Evolutionary conservation across 345 rosid genomes (phyloP), one percentile per base, ranked within the genome.

Genomic region (Linum trigynum): DNA sequence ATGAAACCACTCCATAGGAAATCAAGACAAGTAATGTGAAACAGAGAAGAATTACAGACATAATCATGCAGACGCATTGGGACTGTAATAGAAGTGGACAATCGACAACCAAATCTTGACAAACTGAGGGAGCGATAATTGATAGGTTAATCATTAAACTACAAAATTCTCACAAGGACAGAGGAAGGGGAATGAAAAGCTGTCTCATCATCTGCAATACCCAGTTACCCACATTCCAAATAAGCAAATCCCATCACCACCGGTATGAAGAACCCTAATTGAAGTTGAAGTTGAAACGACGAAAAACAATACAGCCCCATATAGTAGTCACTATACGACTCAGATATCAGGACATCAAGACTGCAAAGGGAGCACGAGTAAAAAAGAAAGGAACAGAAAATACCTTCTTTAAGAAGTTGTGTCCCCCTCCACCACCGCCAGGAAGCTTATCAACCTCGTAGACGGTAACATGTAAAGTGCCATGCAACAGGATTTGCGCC

Each of bases 401-500:
- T 67, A 94, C 99, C 96, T 82, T 76, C 59, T 81, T 82, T 14
- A 92, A 81, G 83, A 94, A 83, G 69, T 64, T 57, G 39, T 45
- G 61, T 1, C 83, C 85, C 45, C 83, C 86, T 40, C 83, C 86
- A 16, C 84, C 83, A 2, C 78, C 82, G 9, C 38, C 17, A 38
- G 79, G 77, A 72, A 94, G 86, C 55, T 55, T 61, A 74, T 94
- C 92, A 57, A 84, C 91, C 69, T 94, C 97, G 68, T 88, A 94
- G 88, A 90, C 74, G 70, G 99, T 90, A 10, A 72, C 96, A 66
- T 94, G 97, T 57, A 94, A 77, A 63, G 90, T 90, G 40, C 99
- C 99, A 60, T 94, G 97, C 35, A 94, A 68, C 69, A 77, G 74
- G 64, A 73, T 73, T 66, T 79, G 88, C 66, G 82, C 90, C 99